Conservation (phyloP, 805 yeast species). For the Cyberlindnera maritima region DNA sequence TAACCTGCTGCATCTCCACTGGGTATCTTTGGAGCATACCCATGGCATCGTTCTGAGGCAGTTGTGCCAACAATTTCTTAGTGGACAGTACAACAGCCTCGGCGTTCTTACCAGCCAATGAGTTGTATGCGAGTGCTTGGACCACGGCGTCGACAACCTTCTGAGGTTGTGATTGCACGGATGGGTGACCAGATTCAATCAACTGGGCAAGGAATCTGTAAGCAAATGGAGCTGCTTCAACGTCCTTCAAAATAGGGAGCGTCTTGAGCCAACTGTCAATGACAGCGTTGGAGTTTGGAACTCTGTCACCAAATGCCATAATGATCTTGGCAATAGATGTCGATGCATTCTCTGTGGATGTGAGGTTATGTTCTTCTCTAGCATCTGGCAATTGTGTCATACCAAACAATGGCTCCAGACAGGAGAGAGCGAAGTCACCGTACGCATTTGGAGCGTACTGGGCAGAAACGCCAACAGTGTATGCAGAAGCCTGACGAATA, state of each 20-base stretch:
- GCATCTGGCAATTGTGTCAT: slow-evolving; percentile 77
- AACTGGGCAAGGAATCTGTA: slow-evolving; percentile 73
- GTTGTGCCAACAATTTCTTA: slow-evolving; percentile 56
- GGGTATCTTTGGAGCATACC: slow-evolving; percentile 60
- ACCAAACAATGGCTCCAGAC: slow-evolving; percentile 73
- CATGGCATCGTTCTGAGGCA: slow-evolving; percentile 72
- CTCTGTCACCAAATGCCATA: slow-evolving; percentile 53
- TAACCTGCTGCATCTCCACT: slow-evolving; percentile 55
- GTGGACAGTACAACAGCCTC: slow-evolving; percentile 59
- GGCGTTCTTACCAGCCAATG: slow-evolving; percentile 72
- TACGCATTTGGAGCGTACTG: slow-evolving; percentile 70
- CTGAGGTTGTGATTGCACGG: slow-evolving; percentile 52
- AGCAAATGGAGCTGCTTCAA: slow-evolving; percentile 83
- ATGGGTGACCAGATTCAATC: slow-evolving; percentile 63
- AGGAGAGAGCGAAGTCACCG: slow-evolving; percentile 59
- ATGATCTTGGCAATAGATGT: slow-evolving; percentile 83
- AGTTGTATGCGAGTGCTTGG: slow-evolving; percentile 67
- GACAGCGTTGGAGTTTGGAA: slow-evolving; percentile 62
- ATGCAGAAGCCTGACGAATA: slow-evolving; percentile 84
- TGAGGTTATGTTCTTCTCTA: slow-evolving; percentile 76
- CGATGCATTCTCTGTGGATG: slow-evolving; percentile 84
- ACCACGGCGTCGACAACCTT: slow-evolving; percentile 66
- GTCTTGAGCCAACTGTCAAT: slow-evolving; percentile 76
- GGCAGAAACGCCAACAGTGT: slow-evolving; percentile 82
- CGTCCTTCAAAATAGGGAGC: slow-evolving; percentile 80